Evolutionary conservation across 352 stramenopile genomes (phyloP).

Genomic region (Phytophthora aleatoria): DNA sequence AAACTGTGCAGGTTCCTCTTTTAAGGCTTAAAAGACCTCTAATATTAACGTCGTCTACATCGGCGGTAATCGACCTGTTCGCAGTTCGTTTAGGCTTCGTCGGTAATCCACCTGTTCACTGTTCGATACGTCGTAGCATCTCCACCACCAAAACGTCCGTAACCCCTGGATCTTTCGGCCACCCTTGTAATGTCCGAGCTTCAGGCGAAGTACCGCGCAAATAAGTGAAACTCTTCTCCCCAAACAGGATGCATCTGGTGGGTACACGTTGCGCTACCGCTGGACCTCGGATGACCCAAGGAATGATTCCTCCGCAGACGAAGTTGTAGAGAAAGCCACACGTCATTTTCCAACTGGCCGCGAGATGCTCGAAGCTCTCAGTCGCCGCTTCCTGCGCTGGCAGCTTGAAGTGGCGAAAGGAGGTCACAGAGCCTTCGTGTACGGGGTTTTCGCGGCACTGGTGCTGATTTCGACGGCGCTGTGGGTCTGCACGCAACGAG

Average conservation of each 20-base stretch:
- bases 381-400: slow-evolving; percentile 2
- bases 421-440: neutral
- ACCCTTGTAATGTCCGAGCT: neutral
- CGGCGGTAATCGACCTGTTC: too few species aligned
- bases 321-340: neutral
- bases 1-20: too few species aligned
- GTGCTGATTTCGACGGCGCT: slow-evolving; percentile 5
- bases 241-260: neutral
- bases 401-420: slow-evolving; percentile 5
- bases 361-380: slow-evolving; percentile 7
- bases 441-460: slow-evolving; percentile 3
- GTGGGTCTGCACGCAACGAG: neutral
- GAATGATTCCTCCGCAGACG: neutral
- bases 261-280: slow-evolving; percentile 1
- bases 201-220: neutral
- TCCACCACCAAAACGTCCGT: too few species aligned
- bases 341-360: neutral
- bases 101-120: too few species aligned
- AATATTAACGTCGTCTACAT: too few species aligned
- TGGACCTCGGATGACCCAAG: slow-evolving; percentile 1
- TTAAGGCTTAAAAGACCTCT: too few species aligned
- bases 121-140: too few species aligned
- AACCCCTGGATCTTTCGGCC: neutral
- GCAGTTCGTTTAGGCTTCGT: too few species aligned
- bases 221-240: neutral